A percentile compares a stretch with the other conserved stretches of the same genome.
Conservation (phyloP, 176 grass and related monocot genomes). For the Oryza australiensis region DNA sequence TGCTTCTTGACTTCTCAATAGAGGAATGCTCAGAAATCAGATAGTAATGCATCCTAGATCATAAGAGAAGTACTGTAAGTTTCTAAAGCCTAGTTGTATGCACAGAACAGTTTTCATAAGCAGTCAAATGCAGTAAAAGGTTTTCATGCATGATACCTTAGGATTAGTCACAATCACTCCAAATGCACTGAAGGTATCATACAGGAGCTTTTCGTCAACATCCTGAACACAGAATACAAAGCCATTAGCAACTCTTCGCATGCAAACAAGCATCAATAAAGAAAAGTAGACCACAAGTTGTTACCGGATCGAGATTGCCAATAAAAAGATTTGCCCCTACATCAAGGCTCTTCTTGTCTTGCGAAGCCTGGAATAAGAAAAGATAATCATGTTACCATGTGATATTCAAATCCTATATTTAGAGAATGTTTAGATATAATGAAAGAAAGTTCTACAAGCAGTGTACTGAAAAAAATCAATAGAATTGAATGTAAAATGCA, state of each 20-base stretch:
- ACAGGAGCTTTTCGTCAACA: conserved; percentile 98
- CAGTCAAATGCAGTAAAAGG: not conserved
- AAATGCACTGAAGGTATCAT: conserved; percentile 99
- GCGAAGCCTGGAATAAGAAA: conserved; percentile 77
- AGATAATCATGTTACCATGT: conserved; percentile 31
- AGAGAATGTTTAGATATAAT: not conserved
- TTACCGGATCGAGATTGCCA: conserved; percentile 96
- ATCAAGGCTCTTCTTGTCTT: conserved; percentile 99
- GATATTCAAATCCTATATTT: conserved; percentile 3
- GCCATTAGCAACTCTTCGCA: conserved; percentile 21
- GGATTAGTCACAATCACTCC: conserved; percentile 97
- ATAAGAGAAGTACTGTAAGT: conserved; percentile 21
- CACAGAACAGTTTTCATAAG: not conserved
- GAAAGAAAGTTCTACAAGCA: not conserved
- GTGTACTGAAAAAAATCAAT: not conserved
- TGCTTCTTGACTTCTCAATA: conserved; percentile 1
- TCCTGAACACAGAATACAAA: conserved; percentile 60
- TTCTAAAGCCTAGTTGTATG: not conserved
- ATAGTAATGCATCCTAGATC: conserved; percentile 1
- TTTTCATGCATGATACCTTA: conserved; percentile 57
- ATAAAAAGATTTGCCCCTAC: conserved; percentile 99
- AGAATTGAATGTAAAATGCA: not conserved
- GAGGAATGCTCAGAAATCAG: conserved; percentile 11
- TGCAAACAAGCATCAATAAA: conserved; percentile 20
- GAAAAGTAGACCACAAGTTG: conserved; percentile 28